phyloP scores from a whole-genome alignment of 257 asterid species.

The Solanum tacnaense region DNA sequence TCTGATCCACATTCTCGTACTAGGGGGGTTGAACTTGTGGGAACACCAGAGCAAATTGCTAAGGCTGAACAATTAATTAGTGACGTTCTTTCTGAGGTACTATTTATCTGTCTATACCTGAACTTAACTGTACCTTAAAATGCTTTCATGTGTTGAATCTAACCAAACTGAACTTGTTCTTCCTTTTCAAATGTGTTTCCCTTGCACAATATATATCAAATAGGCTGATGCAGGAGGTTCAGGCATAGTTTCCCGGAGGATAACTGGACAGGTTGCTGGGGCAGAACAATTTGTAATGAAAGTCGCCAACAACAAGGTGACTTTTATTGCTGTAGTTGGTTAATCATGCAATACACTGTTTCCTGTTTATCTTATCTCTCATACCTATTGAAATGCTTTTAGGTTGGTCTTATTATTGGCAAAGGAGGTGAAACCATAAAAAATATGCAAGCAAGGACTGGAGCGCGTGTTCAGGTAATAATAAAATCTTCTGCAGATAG shows the following conservation, averaged over 20 bases:
- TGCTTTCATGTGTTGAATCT: neutral
- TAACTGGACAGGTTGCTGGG: constrained; percentile 1
- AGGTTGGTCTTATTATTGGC: constrained; percentile 85
- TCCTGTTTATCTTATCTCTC: neutral
- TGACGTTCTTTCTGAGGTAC: constrained; percentile 48
- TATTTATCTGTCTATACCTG: neutral
- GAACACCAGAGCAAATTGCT: constrained; percentile 16
- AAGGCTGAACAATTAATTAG: constrained; percentile 12
- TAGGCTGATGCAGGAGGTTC: constrained; percentile 13
- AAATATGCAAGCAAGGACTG: constrained; percentile 67
- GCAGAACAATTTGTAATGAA: constrained; percentile 2
- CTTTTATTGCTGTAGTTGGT: neutral
- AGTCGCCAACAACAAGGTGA: constrained; percentile 5
- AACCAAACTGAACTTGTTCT: neutral
- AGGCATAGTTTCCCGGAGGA: constrained; percentile 1
- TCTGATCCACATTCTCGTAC: constrained; percentile 7
- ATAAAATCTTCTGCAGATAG: neutral
- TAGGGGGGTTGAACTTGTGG: constrained; percentile 16
- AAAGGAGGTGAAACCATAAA: constrained; percentile 92
- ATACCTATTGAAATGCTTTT: neutral
- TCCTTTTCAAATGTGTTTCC: neutral
- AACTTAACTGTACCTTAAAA: neutral
- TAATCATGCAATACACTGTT: neutral
- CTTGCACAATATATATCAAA: neutral
- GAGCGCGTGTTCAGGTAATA: constrained; percentile 86